Percentiles rank a stretch among this genome's conserved stretches.
Conservation (phyloP, 163 green algal species). For the Volvox carteri region DNA sequence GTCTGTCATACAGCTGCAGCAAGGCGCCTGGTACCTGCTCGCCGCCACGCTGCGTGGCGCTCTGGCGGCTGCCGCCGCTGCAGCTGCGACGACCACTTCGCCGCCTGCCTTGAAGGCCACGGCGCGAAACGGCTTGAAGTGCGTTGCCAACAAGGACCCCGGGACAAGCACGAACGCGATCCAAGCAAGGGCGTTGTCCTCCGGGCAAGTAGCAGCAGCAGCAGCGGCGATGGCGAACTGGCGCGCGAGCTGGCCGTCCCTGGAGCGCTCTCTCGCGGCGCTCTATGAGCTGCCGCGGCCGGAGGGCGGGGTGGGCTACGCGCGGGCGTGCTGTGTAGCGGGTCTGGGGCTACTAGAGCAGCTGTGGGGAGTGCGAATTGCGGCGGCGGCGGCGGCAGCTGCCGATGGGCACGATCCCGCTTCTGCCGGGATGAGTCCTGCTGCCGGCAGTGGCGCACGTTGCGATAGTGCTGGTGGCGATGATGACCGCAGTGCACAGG, state of each 20-base stretch:
- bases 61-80: background rate
- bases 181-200: background rate
- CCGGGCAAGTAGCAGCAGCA: no score
- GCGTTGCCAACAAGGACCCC: no score
- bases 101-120: background rate
- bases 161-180: background rate
- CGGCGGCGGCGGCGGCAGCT: background rate
- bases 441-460: no score
- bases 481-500: background rate
- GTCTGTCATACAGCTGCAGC: constrained; percentile 23
- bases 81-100: background rate
- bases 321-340: background rate
- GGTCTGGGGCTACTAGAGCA: background rate
- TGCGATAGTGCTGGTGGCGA: background rate
- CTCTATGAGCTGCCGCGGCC: background rate
- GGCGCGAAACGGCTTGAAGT: background rate
- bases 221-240: background rate
- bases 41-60: constrained; percentile 5
- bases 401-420: no score
- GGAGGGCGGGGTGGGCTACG: background rate
- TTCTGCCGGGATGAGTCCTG: no score
- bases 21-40: constrained; percentile 39
- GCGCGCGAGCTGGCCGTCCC: background rate
- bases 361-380: background rate
- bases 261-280: background rate